These are phyloP conservation scores for Dactylorhiza incarnata DNA, from an alignment of 106 monocot genomes.

Conservation along the genomic window DNA sequence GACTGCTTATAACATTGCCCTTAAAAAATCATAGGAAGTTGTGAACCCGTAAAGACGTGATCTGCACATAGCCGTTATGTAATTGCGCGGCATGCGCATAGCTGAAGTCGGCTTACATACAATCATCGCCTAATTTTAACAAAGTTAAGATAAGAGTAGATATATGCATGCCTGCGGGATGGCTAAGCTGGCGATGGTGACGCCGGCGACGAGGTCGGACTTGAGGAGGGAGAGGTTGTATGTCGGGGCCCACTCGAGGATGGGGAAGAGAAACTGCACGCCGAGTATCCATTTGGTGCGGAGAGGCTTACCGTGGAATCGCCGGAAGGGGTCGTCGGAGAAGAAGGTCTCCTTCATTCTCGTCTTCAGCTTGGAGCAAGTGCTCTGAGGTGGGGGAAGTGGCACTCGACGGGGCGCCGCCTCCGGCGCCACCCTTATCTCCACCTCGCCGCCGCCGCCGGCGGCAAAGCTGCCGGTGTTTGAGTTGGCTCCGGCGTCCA, in stretches of 20 bases:
- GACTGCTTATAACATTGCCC: too few species aligned
- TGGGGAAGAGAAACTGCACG: constrained; percentile 66
- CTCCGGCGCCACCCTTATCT: neutral
- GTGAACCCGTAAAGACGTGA: too few species aligned
- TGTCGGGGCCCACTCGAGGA: constrained; percentile 56
- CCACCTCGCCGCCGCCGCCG: neutral
- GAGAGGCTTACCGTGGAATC: constrained; percentile 46
- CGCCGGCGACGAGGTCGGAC: constrained; percentile 75
- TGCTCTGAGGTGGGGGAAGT: constrained; percentile 40
- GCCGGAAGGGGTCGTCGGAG: constrained; percentile 82
- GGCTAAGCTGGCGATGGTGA: constrained; percentile 93
- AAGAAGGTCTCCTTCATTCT: constrained; percentile 89
- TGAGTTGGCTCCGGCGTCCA: neutral
- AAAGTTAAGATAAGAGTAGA: neutral
- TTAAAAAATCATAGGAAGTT: too few species aligned
- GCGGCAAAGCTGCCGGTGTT: neutral
- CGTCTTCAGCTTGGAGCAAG: constrained; percentile 44
- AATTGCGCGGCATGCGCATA: too few species aligned
- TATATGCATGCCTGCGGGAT: constrained; percentile 53
- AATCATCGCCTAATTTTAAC: too few species aligned
- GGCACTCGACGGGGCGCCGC: constrained; percentile 21
- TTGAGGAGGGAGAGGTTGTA: constrained; percentile 70
- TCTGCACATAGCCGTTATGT: too few species aligned
- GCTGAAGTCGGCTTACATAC: too few species aligned
- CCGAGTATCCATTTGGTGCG: constrained; percentile 38